A percentile compares a stretch with the other conserved stretches of the same genome.
Conservation (phyloP, 495 filamentous ascomycete species). For the Glarea lozoyensis region DNA sequence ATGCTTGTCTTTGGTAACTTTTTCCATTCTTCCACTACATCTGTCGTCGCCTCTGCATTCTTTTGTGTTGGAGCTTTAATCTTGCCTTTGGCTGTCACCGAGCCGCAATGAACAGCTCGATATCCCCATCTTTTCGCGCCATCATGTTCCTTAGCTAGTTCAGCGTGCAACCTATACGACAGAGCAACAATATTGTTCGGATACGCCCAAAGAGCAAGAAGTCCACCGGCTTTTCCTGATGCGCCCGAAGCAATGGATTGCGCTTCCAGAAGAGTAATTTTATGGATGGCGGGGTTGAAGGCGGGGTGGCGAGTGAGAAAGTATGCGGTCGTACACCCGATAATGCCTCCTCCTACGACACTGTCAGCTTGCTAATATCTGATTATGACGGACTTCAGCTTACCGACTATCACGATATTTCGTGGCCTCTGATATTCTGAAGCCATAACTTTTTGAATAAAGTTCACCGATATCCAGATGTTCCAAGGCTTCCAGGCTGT, state of each 20-base stretch:
- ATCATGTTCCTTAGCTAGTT: constrained; percentile 77
- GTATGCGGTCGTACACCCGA: constrained; percentile 90
- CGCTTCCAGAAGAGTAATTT: constrained; percentile 83
- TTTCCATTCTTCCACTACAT: constrained; percentile 33
- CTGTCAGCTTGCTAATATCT: neutral
- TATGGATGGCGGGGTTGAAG: constrained; percentile 66
- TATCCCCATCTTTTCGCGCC: constrained; percentile 86
- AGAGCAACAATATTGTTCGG: constrained; percentile 77
- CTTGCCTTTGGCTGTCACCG: constrained; percentile 13
- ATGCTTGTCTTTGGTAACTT: constrained; percentile 67
- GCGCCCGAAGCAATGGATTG: constrained; percentile 81
- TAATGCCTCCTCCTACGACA: constrained; percentile 76
- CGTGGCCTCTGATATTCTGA: constrained; percentile 26
- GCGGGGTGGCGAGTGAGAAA: constrained; percentile 83
- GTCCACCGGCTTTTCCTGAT: constrained; percentile 89
- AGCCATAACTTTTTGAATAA: no score
- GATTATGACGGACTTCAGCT: constrained; percentile 17
- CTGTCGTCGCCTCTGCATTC: constrained; percentile 14
- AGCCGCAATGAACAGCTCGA: constrained; percentile 63
- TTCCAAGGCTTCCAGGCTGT: no score
- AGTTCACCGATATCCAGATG: no score
- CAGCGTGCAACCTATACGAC: constrained; percentile 73
- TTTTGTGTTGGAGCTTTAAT: neutral
- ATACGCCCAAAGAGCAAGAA: constrained; percentile 90
- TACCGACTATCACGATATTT: constrained; percentile 65